Percentiles rank a stretch among this genome's conserved stretches.
These are phyloP conservation scores for Cordyceps fumosorosea DNA, from an alignment of 2,329 filamentous ascomycete genomes.

Conservation along the genomic window DNA sequence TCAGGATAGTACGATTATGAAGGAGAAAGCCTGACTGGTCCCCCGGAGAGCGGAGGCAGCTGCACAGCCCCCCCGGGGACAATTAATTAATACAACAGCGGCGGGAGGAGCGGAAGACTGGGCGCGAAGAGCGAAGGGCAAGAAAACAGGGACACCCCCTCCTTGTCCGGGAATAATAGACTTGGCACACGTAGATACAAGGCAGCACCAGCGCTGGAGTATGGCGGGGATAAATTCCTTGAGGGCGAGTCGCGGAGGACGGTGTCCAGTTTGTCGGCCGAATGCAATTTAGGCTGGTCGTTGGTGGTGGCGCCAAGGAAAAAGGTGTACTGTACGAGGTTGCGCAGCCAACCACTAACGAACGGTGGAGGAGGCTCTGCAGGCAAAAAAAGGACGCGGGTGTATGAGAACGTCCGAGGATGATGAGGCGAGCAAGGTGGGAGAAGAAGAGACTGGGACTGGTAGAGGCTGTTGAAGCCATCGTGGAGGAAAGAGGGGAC, in stretches of 20 bases:
- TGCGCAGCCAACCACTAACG: not conserved
- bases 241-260: not conserved
- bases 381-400: not conserved
- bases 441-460: too few species aligned
- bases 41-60: not conserved
- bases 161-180: slow-evolving; percentile 3
- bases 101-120: slow-evolving; percentile 6
- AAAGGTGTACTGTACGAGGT: not conserved
- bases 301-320: not conserved
- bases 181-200: slow-evolving; percentile 6
- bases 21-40: not conserved
- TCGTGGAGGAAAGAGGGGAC: not conserved
- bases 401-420: too few species aligned
- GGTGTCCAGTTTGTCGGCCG: not conserved
- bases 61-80: not conserved
- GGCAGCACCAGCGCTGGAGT: not conserved
- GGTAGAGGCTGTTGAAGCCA: not conserved
- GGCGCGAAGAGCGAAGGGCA: not conserved
- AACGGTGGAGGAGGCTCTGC: slow-evolving; percentile 1
- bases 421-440: not conserved
- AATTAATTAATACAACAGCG: not conserved
- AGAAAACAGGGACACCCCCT: not conserved
- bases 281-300: not conserved
- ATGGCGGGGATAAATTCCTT: not conserved
- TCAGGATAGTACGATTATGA: not conserved